phyloP scores from a whole-genome alignment of 306 rosid species.

The Lablab purpureus region DNA sequence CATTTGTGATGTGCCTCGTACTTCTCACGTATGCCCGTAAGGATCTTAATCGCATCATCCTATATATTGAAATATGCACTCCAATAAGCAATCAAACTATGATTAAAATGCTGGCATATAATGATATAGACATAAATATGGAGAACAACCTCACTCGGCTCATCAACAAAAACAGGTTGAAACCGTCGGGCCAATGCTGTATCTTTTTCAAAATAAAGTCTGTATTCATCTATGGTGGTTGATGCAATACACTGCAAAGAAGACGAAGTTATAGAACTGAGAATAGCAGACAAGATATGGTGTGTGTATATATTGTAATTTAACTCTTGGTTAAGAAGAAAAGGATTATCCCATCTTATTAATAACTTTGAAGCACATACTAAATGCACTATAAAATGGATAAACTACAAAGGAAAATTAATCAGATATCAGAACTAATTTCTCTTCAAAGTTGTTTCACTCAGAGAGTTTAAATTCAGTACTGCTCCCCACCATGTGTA shows the following conservation, averaged over 20 bases:
- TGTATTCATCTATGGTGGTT: constrained; percentile 84
- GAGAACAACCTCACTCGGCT: constrained; percentile 81
- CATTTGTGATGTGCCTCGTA: constrained; percentile 85
- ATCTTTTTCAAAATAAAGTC: constrained; percentile 84
- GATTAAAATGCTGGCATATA: constrained; percentile 10
- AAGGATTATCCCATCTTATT: neutral
- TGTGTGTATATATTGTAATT: neutral
- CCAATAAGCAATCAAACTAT: constrained; percentile 39
- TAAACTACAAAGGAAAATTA: constrained; percentile 15
- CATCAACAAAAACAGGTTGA: constrained; percentile 88
- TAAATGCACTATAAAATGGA: constrained; percentile 29
- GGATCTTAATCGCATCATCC: constrained; percentile 75
- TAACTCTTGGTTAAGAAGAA: neutral
- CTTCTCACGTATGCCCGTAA: constrained; percentile 73
- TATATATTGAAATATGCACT: constrained; percentile 43
- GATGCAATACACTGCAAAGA: constrained; percentile 87
- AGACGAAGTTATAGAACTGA: constrained; percentile 36
- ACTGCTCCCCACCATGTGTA: neutral
- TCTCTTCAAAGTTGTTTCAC: constrained; percentile 19
- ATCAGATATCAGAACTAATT: constrained; percentile 22
- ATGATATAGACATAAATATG: constrained; percentile 37
- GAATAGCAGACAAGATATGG: constrained; percentile 23
- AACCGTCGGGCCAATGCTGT: constrained; percentile 88
- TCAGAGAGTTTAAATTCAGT: constrained; percentile 21
- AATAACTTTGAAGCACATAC: constrained; percentile 21